Conservation (phyloP, 331 rosid species). For the Erythrophleum ivorense region DNA sequence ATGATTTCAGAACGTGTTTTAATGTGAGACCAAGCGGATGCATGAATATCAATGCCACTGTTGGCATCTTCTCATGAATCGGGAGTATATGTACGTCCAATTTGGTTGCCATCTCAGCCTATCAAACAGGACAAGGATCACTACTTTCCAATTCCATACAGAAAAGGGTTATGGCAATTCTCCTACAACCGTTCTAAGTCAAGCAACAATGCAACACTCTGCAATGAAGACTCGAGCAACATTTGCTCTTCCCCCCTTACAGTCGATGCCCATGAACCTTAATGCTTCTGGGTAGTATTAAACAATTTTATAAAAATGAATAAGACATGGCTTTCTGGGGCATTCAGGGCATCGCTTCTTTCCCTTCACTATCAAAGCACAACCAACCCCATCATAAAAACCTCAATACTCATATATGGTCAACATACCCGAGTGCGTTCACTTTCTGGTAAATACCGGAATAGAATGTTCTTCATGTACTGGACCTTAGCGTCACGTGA, state of each 20-base stretch:
- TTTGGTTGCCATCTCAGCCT: not conserved
- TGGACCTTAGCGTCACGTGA: conserved; percentile 75
- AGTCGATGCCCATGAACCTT: not conserved
- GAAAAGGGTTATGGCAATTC: conserved; percentile 16
- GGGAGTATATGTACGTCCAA: conserved; percentile 9
- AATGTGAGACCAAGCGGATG: not conserved
- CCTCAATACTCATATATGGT: not conserved
- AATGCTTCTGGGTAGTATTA: conserved; percentile 25
- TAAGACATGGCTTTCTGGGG: not conserved
- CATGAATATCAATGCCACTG: not conserved
- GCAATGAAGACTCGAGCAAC: not conserved
- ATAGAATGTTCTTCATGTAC: conserved; percentile 73
- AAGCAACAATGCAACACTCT: not conserved
- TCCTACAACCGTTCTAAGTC: not conserved
- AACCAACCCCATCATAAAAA: not conserved
- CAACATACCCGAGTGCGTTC: conserved; percentile 86
- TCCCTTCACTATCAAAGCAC: conserved; percentile 19
- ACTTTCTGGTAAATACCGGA: conserved; percentile 68
- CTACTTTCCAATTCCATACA: conserved; percentile 15
- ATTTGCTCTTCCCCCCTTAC: not conserved
- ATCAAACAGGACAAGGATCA: conserved; percentile 4
- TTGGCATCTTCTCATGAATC: not conserved
- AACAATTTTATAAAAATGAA: conserved; percentile 4
- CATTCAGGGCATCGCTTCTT: not conserved
- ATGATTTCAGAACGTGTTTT: conserved; percentile 5